A percentile compares a stretch with the other conserved stretches of the same genome.
Conservation (phyloP, 2,329 filamentous ascomycete genomes). For the Corinectria fuckeliana region DNA sequence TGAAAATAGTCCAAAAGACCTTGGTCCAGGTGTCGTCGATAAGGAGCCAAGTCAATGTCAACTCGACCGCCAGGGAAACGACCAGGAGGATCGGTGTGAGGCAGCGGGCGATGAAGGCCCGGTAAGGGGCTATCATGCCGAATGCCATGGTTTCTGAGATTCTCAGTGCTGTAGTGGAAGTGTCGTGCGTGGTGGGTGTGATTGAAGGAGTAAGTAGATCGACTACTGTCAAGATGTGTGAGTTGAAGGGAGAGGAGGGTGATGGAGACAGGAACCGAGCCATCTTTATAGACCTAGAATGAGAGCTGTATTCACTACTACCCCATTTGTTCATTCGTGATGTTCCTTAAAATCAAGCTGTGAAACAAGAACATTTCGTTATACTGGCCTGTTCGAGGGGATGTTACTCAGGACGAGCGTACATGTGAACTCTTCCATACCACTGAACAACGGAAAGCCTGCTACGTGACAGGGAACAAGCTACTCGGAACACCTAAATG, state of each 20-base stretch:
- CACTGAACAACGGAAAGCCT: neutral
- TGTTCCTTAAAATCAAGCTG: neutral
- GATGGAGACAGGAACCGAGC: too few relatives aligned
- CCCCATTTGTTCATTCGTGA: neutral
- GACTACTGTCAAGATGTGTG: neutral
- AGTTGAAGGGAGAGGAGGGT: neutral
- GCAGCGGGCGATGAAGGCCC: neutral
- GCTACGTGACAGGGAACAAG: too few relatives aligned
- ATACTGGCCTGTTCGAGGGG: neutral
- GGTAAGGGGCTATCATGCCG: neutral
- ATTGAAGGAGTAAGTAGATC: neutral
- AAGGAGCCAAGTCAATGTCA: conserved; percentile 23
- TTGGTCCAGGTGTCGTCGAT: conserved; percentile 24
- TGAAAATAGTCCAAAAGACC: conserved; percentile 40
- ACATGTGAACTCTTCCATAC: neutral
- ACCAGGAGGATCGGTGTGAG: conserved; percentile 14
- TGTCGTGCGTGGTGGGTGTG: neutral
- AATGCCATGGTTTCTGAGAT: neutral
- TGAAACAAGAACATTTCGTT: neutral
- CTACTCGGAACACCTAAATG: too few relatives aligned
- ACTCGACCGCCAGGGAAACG: neutral
- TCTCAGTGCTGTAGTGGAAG: neutral
- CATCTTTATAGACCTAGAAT: neutral
- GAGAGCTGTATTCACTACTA: neutral
- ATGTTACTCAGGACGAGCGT: neutral